Base-by-base conservation (phyloP, 2,329 filamentous ascomycete species). In the Stagonosporopsis cucurbitacearum region DNA sequence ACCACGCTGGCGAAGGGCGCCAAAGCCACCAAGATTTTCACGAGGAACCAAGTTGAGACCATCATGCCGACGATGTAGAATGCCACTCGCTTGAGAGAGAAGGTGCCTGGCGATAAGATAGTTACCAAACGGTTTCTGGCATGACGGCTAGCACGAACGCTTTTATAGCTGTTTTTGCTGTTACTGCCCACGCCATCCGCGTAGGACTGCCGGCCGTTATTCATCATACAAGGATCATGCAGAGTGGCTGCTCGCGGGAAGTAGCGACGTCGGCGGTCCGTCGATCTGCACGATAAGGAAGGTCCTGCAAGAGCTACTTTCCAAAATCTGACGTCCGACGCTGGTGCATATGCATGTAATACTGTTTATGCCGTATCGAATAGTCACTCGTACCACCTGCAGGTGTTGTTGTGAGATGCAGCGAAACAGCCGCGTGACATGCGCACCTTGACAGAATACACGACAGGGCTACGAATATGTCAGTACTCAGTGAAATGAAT, bases 251-350 rank as follows among this genome's bases (percentile, higher is more conserved):
- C 41, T 53, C 53, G 44, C 51, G 62, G 63, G 47, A 60, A 50
- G 39, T 37, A 45, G 52, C 37, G 44, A 41, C 32, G 41, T 41
- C 43, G 53, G 45, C 55, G 43, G 50, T 53, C 53, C 50, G 47
- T 58, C 47, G 59, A 63, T 67, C 50, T 36, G 26, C 58, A 49
- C 54, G 63, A 67, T 67, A 64, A 62, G 57, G 35, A 44, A 45
- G 37, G 39, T 32, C 5, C 30, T n/a, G 30, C 39, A 35, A 32
- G 37, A 43, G 28, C 11, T 41, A 43, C 37, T 51, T 30, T 32
- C 30, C 41, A 56, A 15, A 30, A 28, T 22, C 19, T 51, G 42
- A 48, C 25, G 32, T 7, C 20, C 32, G 47, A 39, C 17, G 25
- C 39, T 49, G 39, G 48, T 40, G 32, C 45, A 51, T 44, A 50